Evolutionary conservation across 1,284 basidiomycete genomes (phyloP), one percentile per base, ranked within the genome.

Genomic region (Irpex lacteus): DNA sequence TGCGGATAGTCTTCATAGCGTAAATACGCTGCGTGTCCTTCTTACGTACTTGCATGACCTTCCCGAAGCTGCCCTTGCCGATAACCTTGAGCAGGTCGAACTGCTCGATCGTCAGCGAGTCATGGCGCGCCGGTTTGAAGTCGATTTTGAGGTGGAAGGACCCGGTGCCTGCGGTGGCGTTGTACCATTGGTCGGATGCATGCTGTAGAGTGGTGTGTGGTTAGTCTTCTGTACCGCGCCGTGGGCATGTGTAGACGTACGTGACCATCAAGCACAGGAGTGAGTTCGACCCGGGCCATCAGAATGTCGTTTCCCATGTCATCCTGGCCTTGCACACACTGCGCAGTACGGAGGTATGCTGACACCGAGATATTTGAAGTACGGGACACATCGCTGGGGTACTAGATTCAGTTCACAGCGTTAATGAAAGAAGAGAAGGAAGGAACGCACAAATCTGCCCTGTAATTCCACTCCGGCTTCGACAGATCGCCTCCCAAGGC

Each of bases 41-140:
- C 81, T 99, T 99, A 61, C 95, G 90, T 52, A 98, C 96, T 84
- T 98, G 96, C 95, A 98, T 98, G 47, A 95, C 94, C 79, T 98
- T 98, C 26, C 97, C 98, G 72, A 99, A 99, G 65, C 90, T 94
- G 8, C 98, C 97, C 78, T 98, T 98, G 37, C 97, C 97, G 68
- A 99, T 98, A 61, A 99, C 96, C 76, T 98, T 98, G 76, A 99
- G 90, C 59, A 99, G 82, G 69, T 99, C 97, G 73, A 98, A 99
- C 8, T 91, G 90, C 73, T 99, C 97, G 74, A 98, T 98, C 21
- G 94, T 96, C 60, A 99, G 83, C 1, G 91, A 81, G 73, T 93
- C 89, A 72, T 92, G 89, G 67, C 91, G 87, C 50, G 83, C 87
- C 2, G 94, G 93, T 72, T 92, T 94, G 85, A 95, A 99, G 67